Evolutionary conservation across 768 basidiomycete genomes (phyloP), one percentile per base, ranked within the genome.

Genomic region (Boletus huronensis): DNA sequence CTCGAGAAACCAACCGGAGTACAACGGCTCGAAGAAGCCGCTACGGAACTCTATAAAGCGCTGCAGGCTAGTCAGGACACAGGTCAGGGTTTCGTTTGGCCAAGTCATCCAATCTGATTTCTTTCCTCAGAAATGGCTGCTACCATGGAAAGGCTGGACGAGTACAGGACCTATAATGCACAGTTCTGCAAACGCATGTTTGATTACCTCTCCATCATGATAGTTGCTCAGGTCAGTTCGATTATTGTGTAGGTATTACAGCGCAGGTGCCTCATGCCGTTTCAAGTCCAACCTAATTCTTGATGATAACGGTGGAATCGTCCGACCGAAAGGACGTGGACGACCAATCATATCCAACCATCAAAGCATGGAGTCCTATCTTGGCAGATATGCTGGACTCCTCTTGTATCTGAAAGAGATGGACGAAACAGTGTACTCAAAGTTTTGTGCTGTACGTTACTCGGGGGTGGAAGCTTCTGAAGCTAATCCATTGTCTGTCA

Each of bases 371-470:
- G 93, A 98, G 64, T 75, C 77, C 34, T 92, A 93, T 69, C 79
- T 98, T 19, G 91, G 88, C 23, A 81, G 88, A 41, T 98, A 98
- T 70, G 82, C 88, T 29, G 95, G 95, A 1, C 70, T 98, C 49
- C 83, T 98, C 71, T 76, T 98, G 17, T 98, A 96, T 66, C 73
- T 98, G 53, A 95, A 93, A 68, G 96, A 98, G 75, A 96, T 98
- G 90, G 94, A 97, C 56, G 92, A 97, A 68, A 74, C 72, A 51
- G 72, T 89, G 23, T 98, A 98, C 68, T 88, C 85, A 40, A 92
- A 90, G 65, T 73, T 98, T 29, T 98, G 94, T 65, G 92, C 88
- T 36, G 96, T 96, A 64, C 53, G 88, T 78, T 10, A 36, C 43
- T 16, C n/a, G 23, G 9, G 14, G 21, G 29, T 39, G 28, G 31